These are phyloP conservation scores for Fusarium mundagurra DNA, from an alignment of 2,329 filamentous ascomycete genomes.

Conservation along the genomic window DNA sequence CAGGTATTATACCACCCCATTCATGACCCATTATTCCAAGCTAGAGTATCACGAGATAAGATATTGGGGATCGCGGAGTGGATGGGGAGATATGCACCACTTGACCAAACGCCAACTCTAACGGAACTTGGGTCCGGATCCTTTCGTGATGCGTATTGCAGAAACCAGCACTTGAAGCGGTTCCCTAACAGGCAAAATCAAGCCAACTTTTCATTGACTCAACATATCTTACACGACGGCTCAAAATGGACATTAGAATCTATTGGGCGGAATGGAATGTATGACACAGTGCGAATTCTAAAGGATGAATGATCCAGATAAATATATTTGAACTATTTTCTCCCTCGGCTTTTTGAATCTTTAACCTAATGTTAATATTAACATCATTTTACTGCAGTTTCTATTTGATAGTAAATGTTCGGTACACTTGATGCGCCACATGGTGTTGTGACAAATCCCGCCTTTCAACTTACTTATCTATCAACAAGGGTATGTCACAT, in stretches of 20 bases:
- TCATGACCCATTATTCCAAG: background rate
- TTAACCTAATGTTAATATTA: accelerated
- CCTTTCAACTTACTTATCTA: background rate
- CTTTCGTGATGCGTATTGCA: background rate
- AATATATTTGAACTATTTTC: accelerated
- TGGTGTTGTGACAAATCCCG: background rate
- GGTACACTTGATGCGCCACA: background rate
- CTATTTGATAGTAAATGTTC: background rate
- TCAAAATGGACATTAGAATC: background rate
- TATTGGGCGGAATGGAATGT: accelerated
- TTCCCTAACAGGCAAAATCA: too few relatives aligned
- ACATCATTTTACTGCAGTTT: background rate
- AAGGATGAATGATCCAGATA: background rate
- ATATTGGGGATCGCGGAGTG: background rate
- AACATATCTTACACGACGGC: too few relatives aligned
- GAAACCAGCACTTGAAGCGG: too few relatives aligned
- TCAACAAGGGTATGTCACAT: background rate
- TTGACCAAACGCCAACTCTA: background rate
- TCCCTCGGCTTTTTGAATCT: background rate
- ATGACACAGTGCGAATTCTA: background rate
- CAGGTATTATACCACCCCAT: background rate
- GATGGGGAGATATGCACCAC: background rate
- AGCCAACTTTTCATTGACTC: too few relatives aligned
- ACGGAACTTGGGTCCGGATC: background rate
- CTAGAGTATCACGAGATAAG: background rate